These are phyloP conservation scores for Fusarium sp. DNA, from an alignment of 2,329 filamentous ascomycete species.

Conservation along the genomic window DNA sequence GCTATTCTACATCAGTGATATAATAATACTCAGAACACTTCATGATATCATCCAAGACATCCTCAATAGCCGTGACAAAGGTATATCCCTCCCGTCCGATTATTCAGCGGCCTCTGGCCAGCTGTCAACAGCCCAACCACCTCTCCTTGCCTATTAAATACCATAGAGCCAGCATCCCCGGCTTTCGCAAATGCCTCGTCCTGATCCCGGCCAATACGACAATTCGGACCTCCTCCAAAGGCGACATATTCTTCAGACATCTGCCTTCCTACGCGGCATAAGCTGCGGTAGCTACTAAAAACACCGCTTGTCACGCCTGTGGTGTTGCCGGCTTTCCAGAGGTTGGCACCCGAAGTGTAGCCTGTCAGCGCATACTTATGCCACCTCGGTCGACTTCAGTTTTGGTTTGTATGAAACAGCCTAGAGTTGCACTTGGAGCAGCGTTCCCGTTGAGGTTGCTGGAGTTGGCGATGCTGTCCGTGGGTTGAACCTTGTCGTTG, in stretches of 20 bases:
- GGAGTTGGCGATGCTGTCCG: background rate
- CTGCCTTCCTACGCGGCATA: background rate
- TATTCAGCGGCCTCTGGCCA: conserved; percentile 1
- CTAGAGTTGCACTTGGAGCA: background rate
- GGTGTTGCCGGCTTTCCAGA: background rate
- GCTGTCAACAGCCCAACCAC: conserved; percentile 9
- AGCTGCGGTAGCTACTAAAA: background rate
- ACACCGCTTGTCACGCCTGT: background rate
- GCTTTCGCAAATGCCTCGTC: background rate
- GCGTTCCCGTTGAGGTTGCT: background rate
- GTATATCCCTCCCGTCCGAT: background rate
- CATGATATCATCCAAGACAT: conserved; percentile 14
- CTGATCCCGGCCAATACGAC: background rate
- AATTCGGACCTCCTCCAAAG: background rate
- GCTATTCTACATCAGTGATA: conserved; percentile 8
- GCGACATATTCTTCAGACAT: background rate
- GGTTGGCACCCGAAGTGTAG: background rate
- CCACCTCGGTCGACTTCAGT: background rate
- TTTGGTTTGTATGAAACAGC: background rate
- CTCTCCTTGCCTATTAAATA: background rate
- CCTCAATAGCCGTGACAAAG: conserved; percentile 17
- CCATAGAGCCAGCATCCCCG: conserved; percentile 15
- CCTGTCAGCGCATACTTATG: background rate
- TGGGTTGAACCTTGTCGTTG: no score
- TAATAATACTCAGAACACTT: background rate